Percentiles rank a stretch among this genome's conserved stretches.
phyloP scores from a whole-genome alignment of 1,284 basidiomycete genomes.

The Meripilus lineatus region DNA sequence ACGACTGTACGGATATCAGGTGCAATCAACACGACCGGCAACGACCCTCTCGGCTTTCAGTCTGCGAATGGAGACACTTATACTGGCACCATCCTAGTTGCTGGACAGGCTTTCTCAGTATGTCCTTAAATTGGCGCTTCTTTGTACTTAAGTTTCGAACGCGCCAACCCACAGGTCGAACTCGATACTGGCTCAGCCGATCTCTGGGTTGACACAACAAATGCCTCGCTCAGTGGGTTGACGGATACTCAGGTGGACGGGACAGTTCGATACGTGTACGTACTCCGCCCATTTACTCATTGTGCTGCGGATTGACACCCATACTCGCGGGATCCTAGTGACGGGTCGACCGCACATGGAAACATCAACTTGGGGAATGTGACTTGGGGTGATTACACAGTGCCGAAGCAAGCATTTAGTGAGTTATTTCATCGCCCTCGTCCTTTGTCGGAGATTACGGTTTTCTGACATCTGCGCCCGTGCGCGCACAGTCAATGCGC shows the following conservation, averaged over 20 bases:
- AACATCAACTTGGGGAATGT: slow-evolving; percentile 12
- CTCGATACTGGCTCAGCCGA: slow-evolving; percentile 6
- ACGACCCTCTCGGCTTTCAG: too few relatives aligned
- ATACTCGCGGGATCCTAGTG: too few relatives aligned
- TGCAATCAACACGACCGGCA: too few relatives aligned
- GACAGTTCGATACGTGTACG: background rate
- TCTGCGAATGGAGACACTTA: too few relatives aligned
- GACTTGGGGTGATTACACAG: slow-evolving; percentile 17
- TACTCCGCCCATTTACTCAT: background rate
- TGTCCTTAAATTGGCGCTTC: too few relatives aligned
- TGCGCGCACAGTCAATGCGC: background rate
- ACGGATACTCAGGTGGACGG: background rate
- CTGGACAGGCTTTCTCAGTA: background rate
- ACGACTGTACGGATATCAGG: too few relatives aligned
- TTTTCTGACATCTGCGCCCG: background rate
- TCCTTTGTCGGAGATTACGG: background rate
- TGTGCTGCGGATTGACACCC: background rate
- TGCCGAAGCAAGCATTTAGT: slow-evolving; percentile 20
- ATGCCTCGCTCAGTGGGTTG: background rate
- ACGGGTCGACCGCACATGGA: background rate
- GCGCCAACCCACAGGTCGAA: too few relatives aligned
- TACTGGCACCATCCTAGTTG: background rate
- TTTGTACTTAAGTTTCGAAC: too few relatives aligned
- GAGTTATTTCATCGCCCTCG: too few relatives aligned
- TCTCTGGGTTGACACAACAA: slow-evolving; percentile 2